A percentile compares a stretch with the other conserved stretches of the same genome.
Conservation (phyloP, 306 rosid species). For the Cicer cuneatum region DNA sequence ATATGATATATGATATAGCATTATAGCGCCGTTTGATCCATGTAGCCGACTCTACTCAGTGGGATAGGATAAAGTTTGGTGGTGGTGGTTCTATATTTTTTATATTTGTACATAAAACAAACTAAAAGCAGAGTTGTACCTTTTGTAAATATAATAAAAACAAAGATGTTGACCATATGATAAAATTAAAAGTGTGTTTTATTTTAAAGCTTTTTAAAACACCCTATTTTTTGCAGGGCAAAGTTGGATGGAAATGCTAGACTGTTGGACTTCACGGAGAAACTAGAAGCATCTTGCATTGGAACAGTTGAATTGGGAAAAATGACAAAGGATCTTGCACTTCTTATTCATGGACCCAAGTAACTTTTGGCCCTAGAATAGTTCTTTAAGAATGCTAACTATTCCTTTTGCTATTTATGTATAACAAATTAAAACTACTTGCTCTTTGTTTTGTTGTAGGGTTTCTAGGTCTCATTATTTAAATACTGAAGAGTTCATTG, state of each 20-base stretch:
- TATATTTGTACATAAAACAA: not conserved
- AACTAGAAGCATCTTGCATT: constrained; percentile 87
- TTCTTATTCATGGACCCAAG: constrained; percentile 87
- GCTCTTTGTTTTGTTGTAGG: constrained; percentile 52
- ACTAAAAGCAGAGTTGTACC: not conserved
- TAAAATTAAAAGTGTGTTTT: not conserved
- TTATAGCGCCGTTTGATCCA: not conserved
- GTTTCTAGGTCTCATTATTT: constrained; percentile 74
- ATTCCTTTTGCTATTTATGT: not conserved
- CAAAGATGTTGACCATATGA: not conserved
- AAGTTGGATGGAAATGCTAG: constrained; percentile 81
- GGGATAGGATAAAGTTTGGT: not conserved
- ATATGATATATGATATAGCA: not conserved
- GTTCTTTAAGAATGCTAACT: constrained; percentile 30
- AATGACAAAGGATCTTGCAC: constrained; percentile 99
- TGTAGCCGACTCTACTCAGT: not conserved
- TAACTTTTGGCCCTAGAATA: constrained; percentile 49
- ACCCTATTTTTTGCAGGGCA: constrained; percentile 62
- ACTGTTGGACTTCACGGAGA: constrained; percentile 71
- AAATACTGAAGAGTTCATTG: constrained; percentile 92
- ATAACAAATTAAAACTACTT: constrained; percentile 17
- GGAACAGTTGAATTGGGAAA: constrained; percentile 85
- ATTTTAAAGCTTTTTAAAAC: not conserved
- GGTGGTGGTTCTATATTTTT: not conserved
- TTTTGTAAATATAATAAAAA: not conserved